Evolutionary conservation across 805 yeast species (phyloP), one percentile per base, ranked within the genome.

Genomic region (Candida incommunis): DNA sequence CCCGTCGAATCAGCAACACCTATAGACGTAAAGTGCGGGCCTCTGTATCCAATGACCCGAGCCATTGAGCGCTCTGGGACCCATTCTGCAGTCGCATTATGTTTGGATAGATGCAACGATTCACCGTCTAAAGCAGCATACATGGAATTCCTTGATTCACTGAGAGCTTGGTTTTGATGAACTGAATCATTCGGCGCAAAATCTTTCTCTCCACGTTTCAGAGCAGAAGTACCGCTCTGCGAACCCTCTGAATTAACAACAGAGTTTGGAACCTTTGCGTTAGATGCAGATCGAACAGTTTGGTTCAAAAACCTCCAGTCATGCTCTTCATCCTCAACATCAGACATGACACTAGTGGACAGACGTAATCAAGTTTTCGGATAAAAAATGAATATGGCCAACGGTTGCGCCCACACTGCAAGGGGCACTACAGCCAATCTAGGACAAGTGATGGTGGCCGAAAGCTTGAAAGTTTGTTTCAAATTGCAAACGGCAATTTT

Each of bases 201-300:
- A 51, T 84, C 95, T 58, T 88, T 88, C 46, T 78, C 87, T 2
- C 95, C 95, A 48, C 90, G 65, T 51, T 77, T 81, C 2, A 56
- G 43, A 1, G 55, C 50, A 2, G 44, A 35, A 46, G 23, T 22
- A 18, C 37, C n/a, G 24, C 37, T 25, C 40, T 40, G 22, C 41
- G 24, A 22, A n/a, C n/a, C n/a, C n/a, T n/a, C n/a, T n/a, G n/a
- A n/a, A 25, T 7, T 13, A 25, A 25, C 27, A 25, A 9, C 13
- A 9, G 27, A 25, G n/a, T n/a, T n/a, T n/a, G n/a, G n/a, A n/a
- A n/a, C n/a, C 27, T 25, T 25, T 43, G 40, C 40, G 45, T 24
- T 4, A 43, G 31, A 5, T 47, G 40, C 7, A 7, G 13, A 5
- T 11, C 18, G 18, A 9, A 18, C 37, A 16, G 37, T 11, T 18